phyloP scores from a whole-genome alignment of 176 grass and related monocot species.

The Raddia distichophylla region DNA sequence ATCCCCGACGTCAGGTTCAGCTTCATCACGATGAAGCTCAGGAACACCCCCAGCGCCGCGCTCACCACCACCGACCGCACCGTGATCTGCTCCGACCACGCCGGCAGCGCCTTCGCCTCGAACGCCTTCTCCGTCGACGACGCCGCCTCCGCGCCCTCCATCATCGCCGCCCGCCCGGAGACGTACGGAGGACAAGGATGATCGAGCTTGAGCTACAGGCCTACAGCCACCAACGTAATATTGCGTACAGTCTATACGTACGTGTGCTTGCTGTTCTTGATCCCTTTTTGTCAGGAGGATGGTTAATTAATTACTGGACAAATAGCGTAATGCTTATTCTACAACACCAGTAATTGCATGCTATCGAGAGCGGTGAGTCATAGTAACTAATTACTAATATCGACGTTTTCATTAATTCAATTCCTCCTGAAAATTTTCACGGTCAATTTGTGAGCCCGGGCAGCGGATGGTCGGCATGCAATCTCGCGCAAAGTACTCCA shows the following conservation, averaged over 20 bases:
- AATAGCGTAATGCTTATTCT: too few relatives aligned
- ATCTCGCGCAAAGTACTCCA: background rate
- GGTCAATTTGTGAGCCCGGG: constrained; percentile 3
- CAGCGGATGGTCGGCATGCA: constrained; percentile 14
- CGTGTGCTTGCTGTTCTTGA: too few relatives aligned
- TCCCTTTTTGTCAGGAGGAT: too few relatives aligned
- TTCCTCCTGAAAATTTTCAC: background rate
- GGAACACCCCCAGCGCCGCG: constrained; percentile 55
- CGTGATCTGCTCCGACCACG: constrained; percentile 79
- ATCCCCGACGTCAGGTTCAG: constrained; percentile 78
- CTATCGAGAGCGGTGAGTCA: too few relatives aligned
- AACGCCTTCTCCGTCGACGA: constrained; percentile 71
- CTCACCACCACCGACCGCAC: constrained; percentile 63
- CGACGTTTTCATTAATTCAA: background rate
- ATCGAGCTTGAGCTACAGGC: too few relatives aligned
- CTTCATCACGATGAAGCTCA: constrained; percentile 94
- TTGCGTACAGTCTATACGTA: too few relatives aligned
- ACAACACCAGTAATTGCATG: too few relatives aligned
- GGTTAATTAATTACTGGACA: too few relatives aligned
- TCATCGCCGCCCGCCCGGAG: background rate
- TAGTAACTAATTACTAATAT: background rate
- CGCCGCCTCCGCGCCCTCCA: constrained; percentile 37
- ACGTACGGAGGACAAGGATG: too few relatives aligned
- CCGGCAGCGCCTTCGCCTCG: constrained; percentile 54
- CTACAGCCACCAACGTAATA: too few relatives aligned